These are phyloP conservation scores for Aeschynomene evenia DNA, from an alignment of 306 rosid genomes.

Conservation along the genomic window DNA sequence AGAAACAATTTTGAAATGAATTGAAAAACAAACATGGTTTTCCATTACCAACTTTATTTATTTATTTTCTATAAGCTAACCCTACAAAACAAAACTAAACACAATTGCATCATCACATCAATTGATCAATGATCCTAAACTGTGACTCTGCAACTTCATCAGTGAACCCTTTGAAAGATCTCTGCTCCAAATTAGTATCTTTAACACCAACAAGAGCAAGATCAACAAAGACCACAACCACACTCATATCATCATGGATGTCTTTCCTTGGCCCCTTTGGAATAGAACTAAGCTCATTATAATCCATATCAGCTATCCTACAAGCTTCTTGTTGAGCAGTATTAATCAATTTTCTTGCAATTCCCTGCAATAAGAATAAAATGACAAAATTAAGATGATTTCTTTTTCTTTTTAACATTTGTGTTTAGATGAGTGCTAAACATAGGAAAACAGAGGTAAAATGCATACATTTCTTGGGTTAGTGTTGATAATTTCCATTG, in stretches of 20 bases:
- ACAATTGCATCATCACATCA: too few species aligned
- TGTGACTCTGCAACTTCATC: conserved; percentile 49
- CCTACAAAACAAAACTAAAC: too few species aligned
- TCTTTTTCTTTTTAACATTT: too few species aligned
- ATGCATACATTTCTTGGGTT: conserved; percentile 51
- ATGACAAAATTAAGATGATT: too few species aligned
- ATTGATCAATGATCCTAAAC: conserved; percentile 20
- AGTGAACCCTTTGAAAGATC: conserved; percentile 50
- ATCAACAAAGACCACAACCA: conserved; percentile 63
- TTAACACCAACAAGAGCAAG: conserved; percentile 42
- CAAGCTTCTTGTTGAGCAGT: conserved; percentile 50
- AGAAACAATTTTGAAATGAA: too few species aligned
- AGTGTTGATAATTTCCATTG: conserved; percentile 49
- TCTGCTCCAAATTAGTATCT: conserved; percentile 30
- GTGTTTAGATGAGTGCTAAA: background rate
- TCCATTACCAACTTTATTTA: too few species aligned
- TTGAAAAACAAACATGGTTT: too few species aligned
- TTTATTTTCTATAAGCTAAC: too few species aligned
- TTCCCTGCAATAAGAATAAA: too few species aligned
- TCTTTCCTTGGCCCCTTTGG: conserved; percentile 45
- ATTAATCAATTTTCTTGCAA: conserved; percentile 56
- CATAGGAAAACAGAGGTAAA: background rate
- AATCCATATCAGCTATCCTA: conserved; percentile 37
- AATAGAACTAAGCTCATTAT: conserved; percentile 45
- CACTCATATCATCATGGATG: conserved; percentile 70